These are phyloP conservation scores for Didymosphaeria variabile DNA, from an alignment of 2,329 filamentous ascomycete species.

Conservation along the genomic window DNA sequence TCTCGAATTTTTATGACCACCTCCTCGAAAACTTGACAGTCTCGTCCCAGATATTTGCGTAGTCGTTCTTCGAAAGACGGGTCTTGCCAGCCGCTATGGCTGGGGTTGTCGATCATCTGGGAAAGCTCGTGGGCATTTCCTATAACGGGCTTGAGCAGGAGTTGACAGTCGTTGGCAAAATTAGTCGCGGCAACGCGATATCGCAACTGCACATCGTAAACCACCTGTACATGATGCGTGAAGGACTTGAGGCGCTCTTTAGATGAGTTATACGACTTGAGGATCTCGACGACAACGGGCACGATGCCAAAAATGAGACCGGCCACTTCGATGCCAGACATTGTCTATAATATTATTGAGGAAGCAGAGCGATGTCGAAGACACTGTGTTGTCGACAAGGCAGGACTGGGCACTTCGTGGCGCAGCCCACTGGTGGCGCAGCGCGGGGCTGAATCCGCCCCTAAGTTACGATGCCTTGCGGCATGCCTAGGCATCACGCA, in stretches of 20 bases:
- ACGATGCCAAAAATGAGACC: slow-evolving; percentile 20
- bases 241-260: slow-evolving; percentile 17
- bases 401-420: not conserved
- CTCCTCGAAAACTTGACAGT: slow-evolving; percentile 15
- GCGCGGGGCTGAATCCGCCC: slow-evolving; percentile 12
- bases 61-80: slow-evolving; percentile 9
- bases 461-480: no score
- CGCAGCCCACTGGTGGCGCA: not conserved
- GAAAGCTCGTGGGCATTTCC: slow-evolving; percentile 15
- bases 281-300: slow-evolving; percentile 20
- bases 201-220: slow-evolving; percentile 18
- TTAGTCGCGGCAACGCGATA: slow-evolving; percentile 18
- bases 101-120: slow-evolving; percentile 14
- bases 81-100: slow-evolving; percentile 12
- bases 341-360: not conserved
- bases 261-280: slow-evolving; percentile 19
- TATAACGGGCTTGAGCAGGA: slow-evolving; percentile 13
- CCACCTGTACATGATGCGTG: slow-evolving; percentile 10
- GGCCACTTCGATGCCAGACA: slow-evolving; percentile 23
- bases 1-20: slow-evolving; percentile 21
- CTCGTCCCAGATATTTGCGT: slow-evolving; percentile 14
- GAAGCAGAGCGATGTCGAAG: not conserved
- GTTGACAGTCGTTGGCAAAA: slow-evolving; percentile 20
- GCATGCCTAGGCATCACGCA: not conserved
- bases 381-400: not conserved